phyloP scores from a whole-genome alignment of 1,139 yeast species.

The Hemisphaericaspora subhashii region DNA sequence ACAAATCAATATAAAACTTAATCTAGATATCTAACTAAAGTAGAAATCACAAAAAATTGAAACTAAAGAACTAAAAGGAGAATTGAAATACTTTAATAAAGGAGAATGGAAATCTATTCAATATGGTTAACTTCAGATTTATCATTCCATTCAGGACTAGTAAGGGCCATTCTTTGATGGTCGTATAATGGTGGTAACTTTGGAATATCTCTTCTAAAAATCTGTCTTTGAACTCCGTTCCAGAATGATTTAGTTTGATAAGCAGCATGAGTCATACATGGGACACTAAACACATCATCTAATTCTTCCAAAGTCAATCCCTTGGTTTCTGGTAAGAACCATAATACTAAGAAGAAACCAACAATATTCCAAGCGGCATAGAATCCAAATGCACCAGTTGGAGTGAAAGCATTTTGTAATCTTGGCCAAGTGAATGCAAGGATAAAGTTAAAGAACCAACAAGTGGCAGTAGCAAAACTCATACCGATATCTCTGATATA shows the following conservation, averaged over 20 bases:
- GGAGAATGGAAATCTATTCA: constrained; percentile 24
- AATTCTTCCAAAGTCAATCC: constrained; percentile 69
- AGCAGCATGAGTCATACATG: constrained; percentile 52
- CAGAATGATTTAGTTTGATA: constrained; percentile 51
- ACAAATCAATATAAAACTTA: too few relatives aligned
- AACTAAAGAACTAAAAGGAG: not conserved
- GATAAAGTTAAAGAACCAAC: constrained; percentile 84
- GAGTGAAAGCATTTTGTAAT: constrained; percentile 59
- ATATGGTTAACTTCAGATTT: constrained; percentile 52
- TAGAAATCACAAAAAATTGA: not conserved
- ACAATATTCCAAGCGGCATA: constrained; percentile 85
- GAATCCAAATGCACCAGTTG: constrained; percentile 87
- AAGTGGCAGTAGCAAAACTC: constrained; percentile 80
- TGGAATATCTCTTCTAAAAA: constrained; percentile 43
- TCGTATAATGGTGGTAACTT: constrained; percentile 56
- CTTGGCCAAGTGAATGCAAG: constrained; percentile 82
- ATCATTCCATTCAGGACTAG: constrained; percentile 61
- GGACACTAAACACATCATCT: constrained; percentile 67
- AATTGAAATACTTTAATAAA: not conserved
- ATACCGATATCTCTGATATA: constrained; percentile 85
- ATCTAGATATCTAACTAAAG: constrained; percentile 1
- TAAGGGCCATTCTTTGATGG: constrained; percentile 59
- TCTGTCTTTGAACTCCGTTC: constrained; percentile 43
- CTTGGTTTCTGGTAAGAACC: constrained; percentile 71
- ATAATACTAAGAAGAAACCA: constrained; percentile 68